phyloP scores from a whole-genome alignment of 805 yeast genomes.

The Wickerhamomyces canadensis region DNA sequence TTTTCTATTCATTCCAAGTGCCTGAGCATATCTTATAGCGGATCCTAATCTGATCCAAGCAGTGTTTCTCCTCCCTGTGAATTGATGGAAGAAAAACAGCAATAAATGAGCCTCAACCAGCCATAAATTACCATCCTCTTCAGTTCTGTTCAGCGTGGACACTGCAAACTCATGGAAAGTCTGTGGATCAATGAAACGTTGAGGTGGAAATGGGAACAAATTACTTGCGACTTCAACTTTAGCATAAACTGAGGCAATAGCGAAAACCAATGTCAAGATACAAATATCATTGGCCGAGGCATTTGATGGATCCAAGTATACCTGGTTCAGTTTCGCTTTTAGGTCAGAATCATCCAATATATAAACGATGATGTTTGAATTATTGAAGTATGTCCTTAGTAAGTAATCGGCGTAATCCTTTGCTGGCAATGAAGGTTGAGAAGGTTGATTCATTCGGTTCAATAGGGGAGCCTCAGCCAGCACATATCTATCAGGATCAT shows the following conservation, averaged over 20 bases:
- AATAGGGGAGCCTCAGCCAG: constrained; percentile 27
- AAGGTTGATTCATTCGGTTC: constrained; percentile 11
- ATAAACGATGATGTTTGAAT: constrained; percentile 35
- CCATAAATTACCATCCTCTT: constrained; percentile 38
- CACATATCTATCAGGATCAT: constrained; percentile 32
- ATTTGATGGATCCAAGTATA: constrained; percentile 27
- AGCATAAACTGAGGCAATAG: constrained; percentile 37
- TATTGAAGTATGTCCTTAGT: constrained; percentile 29
- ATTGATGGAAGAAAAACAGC: constrained; percentile 35
- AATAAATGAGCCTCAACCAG: constrained; percentile 35
- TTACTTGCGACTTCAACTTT: constrained; percentile 22
- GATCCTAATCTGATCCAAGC: constrained; percentile 40
- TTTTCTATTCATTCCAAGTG: constrained; percentile 36
- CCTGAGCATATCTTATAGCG: constrained; percentile 38
- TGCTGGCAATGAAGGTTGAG: constrained; percentile 26
- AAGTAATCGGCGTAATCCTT: constrained; percentile 26
- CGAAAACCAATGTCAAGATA: constrained; percentile 33
- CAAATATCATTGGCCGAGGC: constrained; percentile 26
- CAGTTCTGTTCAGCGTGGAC: constrained; percentile 25
- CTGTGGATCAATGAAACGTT: constrained; percentile 24
- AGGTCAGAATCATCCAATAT: constrained; percentile 33
- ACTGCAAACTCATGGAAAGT: constrained; percentile 33
- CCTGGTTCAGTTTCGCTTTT: constrained; percentile 23
- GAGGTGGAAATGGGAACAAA: constrained; percentile 21
- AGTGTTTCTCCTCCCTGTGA: constrained; percentile 32